These are phyloP conservation scores for Amanita polypyramis DNA, from an alignment of 768 basidiomycete species.

Conservation along the genomic window DNA sequence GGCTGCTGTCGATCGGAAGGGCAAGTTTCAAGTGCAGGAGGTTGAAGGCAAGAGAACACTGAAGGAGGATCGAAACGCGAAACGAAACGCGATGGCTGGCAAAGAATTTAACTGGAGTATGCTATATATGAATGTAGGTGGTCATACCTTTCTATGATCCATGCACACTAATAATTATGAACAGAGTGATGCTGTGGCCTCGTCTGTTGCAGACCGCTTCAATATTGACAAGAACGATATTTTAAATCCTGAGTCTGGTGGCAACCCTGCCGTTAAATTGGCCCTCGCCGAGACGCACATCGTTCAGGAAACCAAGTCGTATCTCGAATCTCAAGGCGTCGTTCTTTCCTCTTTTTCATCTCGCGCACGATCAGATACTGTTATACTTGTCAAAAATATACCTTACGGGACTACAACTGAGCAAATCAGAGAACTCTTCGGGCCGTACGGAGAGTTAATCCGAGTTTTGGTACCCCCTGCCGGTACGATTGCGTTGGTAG, in stretches of 20 bases:
- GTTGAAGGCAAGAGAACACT: slow-evolving; percentile 34
- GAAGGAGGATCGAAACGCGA: slow-evolving; percentile 52
- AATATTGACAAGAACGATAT: slow-evolving; percentile 81
- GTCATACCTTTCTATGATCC: neutral
- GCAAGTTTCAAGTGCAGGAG: slow-evolving; percentile 33
- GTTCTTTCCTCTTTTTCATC: slow-evolving; percentile 47
- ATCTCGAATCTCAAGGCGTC: slow-evolving; percentile 73
- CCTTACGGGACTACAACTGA: slow-evolving; percentile 77
- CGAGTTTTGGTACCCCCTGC: slow-evolving; percentile 82
- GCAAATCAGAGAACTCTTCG: slow-evolving; percentile 74
- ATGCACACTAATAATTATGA: slow-evolving; percentile 7
- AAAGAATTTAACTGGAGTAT: slow-evolving; percentile 89
- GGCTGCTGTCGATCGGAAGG: slow-evolving; percentile 64
- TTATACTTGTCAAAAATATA: slow-evolving; percentile 92
- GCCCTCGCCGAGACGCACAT: slow-evolving; percentile 95
- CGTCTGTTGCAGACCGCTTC: slow-evolving; percentile 85
- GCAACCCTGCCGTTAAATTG: slow-evolving; percentile 84
- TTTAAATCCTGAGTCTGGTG: slow-evolving; percentile 67
- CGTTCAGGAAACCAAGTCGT: slow-evolving; percentile 89
- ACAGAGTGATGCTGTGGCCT: slow-evolving; percentile 88
- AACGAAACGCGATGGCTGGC: slow-evolving; percentile 57
- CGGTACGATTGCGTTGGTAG: slow-evolving; percentile 88
- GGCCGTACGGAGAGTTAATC: slow-evolving; percentile 56
- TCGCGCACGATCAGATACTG: slow-evolving; percentile 58
- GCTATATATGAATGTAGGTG: slow-evolving; percentile 94